Evolutionary conservation across 148 eudicot species (phyloP).

Genomic region (Polygonum maritimum): DNA sequence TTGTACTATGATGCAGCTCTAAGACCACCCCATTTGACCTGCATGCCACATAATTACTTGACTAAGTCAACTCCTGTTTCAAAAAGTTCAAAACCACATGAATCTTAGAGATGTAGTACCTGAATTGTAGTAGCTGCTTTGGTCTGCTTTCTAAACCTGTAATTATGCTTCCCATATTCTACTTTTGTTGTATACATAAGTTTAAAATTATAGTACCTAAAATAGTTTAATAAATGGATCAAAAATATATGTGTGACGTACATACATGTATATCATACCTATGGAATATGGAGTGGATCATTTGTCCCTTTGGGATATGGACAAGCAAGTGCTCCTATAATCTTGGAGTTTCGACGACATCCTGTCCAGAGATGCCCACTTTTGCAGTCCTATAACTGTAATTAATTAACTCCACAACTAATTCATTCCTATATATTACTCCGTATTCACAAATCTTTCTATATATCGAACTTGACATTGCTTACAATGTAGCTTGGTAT

Average conservation of each 20-base stretch:
- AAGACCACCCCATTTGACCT: conserved; percentile 80
- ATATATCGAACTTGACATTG: neutral
- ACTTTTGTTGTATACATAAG: no score
- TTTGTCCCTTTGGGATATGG: neutral
- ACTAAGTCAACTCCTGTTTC: conserved; percentile 10
- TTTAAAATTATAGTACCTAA: no score
- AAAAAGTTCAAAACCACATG: neutral
- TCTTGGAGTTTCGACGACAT: conserved; percentile 67
- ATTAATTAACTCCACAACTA: neutral
- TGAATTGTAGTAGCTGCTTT: conserved; percentile 70
- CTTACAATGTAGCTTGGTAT: conserved; percentile 60
- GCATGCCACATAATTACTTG: conserved; percentile 12
- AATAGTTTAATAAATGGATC: neutral
- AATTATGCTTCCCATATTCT: no score
- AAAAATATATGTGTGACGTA: no score
- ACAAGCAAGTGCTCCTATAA: conserved; percentile 19
- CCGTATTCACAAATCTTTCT: neutral
- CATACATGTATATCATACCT: neutral
- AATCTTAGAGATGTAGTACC: conserved; percentile 34
- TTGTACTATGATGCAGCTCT: conserved; percentile 55
- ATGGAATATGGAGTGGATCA: no score
- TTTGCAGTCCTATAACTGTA: conserved; percentile 57
- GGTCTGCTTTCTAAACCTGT: conserved; percentile 51
- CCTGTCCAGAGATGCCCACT: conserved; percentile 39
- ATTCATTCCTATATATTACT: no score